Evolutionary conservation across 2,329 filamentous ascomycete genomes (phyloP).

Genomic region (Alternaria brassicicola): DNA sequence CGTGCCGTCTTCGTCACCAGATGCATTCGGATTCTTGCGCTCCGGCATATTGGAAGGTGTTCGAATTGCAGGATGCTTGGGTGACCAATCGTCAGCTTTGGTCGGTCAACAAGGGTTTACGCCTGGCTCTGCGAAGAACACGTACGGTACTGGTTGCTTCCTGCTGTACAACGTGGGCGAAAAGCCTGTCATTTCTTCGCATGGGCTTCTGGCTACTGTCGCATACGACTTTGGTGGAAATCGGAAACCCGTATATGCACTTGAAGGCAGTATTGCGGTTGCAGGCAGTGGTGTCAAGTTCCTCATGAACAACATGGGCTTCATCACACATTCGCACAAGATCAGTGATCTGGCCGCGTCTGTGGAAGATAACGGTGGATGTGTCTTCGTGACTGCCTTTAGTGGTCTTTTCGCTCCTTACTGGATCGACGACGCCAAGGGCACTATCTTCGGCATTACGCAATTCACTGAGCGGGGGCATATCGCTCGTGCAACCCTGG

Average conservation of each 20-base stretch:
- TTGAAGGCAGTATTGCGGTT: slow-evolving; percentile 84
- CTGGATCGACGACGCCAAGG: slow-evolving; percentile 92
- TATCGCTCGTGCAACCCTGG: slow-evolving; percentile 85
- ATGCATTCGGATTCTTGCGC: slow-evolving; percentile 72
- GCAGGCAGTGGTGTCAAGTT: slow-evolving; percentile 79
- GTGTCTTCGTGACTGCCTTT: slow-evolving; percentile 87
- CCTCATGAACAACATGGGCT: slow-evolving; percentile 68
- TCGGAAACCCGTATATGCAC: slow-evolving; percentile 74
- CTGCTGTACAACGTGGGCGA: slow-evolving; percentile 86
- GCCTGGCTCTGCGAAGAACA: slow-evolving; percentile 86
- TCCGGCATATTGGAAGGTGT: slow-evolving; percentile 71
- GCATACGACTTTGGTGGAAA: slow-evolving; percentile 79
- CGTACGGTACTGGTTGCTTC: slow-evolving; percentile 89
- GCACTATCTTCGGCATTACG: slow-evolving; percentile 82
- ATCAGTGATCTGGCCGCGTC: slow-evolving; percentile 68
- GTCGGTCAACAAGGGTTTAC: slow-evolving; percentile 86
- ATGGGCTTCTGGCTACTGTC: slow-evolving; percentile 83
- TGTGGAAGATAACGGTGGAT: slow-evolving; percentile 78
- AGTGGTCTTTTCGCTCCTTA: slow-evolving; percentile 90
- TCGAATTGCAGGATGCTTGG: slow-evolving; percentile 81
- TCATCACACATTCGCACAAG: slow-evolving; percentile 66
- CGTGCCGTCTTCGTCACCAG: slow-evolving; percentile 76
- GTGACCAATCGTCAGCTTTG: slow-evolving; percentile 84
- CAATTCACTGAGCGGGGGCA: slow-evolving; percentile 85
- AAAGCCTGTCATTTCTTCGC: slow-evolving; percentile 82